phyloP scores from a whole-genome alignment of 176 grass and related monocot species.

The Cenchrus purpureus region DNA sequence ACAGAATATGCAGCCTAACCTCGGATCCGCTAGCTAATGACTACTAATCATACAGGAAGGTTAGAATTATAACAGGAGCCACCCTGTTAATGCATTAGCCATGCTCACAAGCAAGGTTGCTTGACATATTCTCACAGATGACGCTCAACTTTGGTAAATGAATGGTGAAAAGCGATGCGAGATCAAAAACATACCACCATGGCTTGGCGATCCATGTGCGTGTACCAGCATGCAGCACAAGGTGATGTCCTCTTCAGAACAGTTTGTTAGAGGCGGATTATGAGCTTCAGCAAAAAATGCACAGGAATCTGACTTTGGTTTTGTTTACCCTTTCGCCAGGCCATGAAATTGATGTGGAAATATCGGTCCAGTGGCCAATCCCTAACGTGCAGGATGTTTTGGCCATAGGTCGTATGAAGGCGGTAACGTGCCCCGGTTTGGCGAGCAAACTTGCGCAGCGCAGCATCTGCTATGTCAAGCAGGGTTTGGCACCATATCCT shows the following conservation, averaged over 20 bases:
- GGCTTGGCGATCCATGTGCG: background rate
- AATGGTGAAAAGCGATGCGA: background rate
- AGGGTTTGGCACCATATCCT: background rate
- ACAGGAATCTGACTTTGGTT: background rate
- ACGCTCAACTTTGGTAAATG: background rate
- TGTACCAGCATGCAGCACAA: slow-evolving; percentile 15
- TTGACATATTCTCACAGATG: background rate
- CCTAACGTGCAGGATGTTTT: background rate
- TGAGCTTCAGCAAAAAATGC: slow-evolving; percentile 38
- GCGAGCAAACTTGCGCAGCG: slow-evolving; percentile 19
- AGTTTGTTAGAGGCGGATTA: background rate
- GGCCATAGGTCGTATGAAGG: slow-evolving; percentile 27
- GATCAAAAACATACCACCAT: slow-evolving; percentile 30
- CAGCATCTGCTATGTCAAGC: slow-evolving; percentile 16
- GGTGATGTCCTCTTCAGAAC: slow-evolving; percentile 28
- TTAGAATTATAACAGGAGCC: background rate
- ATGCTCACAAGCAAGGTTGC: background rate
- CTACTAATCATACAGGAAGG: background rate
- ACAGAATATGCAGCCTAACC: background rate
- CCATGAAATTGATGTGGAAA: slow-evolving; percentile 43
- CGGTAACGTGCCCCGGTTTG: slow-evolving; percentile 19
- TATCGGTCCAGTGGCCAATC: background rate
- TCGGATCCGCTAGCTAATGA: background rate
- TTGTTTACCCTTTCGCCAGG: background rate
- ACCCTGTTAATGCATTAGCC: background rate